phyloP scores from a whole-genome alignment of 257 asterid species.

The Solanum appendiculatum region DNA sequence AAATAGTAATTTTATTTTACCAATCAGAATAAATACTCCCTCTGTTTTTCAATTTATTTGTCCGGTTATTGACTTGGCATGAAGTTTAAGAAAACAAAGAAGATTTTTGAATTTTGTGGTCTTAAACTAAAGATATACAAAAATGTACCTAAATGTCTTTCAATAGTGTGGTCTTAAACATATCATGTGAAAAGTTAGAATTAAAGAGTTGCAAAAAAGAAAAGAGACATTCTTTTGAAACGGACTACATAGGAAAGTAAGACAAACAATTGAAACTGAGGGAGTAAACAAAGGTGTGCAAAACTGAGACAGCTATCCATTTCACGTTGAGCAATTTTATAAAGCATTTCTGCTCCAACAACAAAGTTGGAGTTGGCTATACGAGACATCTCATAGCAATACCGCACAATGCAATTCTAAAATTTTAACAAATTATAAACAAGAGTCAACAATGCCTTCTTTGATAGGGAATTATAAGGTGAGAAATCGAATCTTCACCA shows the following conservation, averaged over 20 bases:
- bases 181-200: neutral
- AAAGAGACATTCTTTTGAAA: neutral
- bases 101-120: neutral
- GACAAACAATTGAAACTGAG: neutral
- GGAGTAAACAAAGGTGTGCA: neutral
- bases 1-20: neutral
- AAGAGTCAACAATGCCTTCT: neutral
- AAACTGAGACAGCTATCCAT: neutral
- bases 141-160: neutral
- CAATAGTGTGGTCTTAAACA: neutral
- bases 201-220: neutral
- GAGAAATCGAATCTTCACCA: neutral
- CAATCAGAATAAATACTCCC: neutral
- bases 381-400: neutral
- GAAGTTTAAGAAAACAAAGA: neutral
- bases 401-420: neutral
- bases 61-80: neutral
- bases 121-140: neutral
- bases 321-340: neutral
- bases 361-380: neutral
- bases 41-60: neutral
- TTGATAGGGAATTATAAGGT: neutral
- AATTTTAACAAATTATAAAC: neutral
- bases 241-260: neutral
- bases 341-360: neutral